Evolutionary conservation across 2,329 filamentous ascomycete genomes (phyloP), one percentile per base, ranked within the genome.

Genomic region (Penicillium frequentans): DNA sequence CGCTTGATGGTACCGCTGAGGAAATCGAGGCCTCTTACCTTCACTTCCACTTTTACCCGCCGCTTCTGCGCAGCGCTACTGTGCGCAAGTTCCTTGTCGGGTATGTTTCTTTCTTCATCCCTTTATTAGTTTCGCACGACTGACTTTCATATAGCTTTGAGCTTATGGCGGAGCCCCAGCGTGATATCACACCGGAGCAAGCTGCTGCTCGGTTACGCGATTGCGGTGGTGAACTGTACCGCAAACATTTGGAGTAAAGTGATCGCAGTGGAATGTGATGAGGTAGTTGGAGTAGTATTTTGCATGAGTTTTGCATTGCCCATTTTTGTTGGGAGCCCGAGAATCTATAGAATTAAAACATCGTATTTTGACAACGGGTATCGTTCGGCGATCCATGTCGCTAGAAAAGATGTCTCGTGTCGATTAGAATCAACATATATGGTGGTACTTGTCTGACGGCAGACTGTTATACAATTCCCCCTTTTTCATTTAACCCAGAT

Each of bases 11-110:
- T 23, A 89, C 85, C 0, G 82, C 86, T 1, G 91, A 96, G 60
- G 93, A 98, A 74, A 84, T 93, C 53, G 90, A 96, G 67, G 87
- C 87, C 59, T 91, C 90, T 64, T 93, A 96, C 76, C 87, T 99
- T 71, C 95, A 99, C 75, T 88, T 99, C 80, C 95, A 99, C 78
- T 99, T 99, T 76, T 98, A 97, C 74, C 95, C 95, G 43, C 95
- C 95, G 13, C 81, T 99, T 47, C 81, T 99, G 62, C 87, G 95
- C 55, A 96, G 92, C 47, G 93, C 95, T 2, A 96, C 92, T 0
- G 93, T 99, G 47, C 87, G 90, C 66, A 99, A 99, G 79, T 99
- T 98, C 77, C 77, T 98, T 52, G 95, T 99, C 33, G 95, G 95
- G 62, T 50, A 50, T 27, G 48, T 42, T 39, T 11, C 9, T 13